Base-by-base conservation (phyloP, 371 early-diverging fungal species). In the Mucor mucedo region DNA sequence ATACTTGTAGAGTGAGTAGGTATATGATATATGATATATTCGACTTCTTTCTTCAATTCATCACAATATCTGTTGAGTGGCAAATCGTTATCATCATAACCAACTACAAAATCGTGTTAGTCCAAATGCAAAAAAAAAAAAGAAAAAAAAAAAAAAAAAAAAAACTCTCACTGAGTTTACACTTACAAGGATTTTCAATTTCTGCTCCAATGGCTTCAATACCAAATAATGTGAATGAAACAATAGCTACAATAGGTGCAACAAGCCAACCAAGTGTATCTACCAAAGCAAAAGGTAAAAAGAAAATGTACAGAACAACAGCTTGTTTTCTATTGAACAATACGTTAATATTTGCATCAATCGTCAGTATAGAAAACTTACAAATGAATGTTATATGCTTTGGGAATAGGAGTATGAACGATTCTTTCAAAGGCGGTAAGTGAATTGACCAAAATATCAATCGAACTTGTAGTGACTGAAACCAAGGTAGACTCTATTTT, bases 381-480 rank as follows among this genome's bases (percentile, higher is more conserved):
- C 73, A 93, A 65, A 72, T 93, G 94, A 64, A 92, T 88, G 35
- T 82, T 77, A 63, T 94, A 94, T 13, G 93, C 93, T 44, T 88
- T 70, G 1, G 94, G 94, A 63, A 93, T 89, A 30, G 94, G 94
- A 3, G 90, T 87, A 68, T 79, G 79, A 10, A 87, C 76, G 66
- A 94, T 90, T 45, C 94, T 72, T 70, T 93, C 93, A 68, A 92
- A 86, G 14, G 79, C 76, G 32, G 86, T 82, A n/a, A 93, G 69
- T 45, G 83, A 78, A 56, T 93, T 93, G 28, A 87, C 77, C 59
- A 88, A 65, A 27, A 62, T 76, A 45, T 82, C 80, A 2, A 88
- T 44, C 0, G 81, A 77, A 54, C 63, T 63, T 13, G 78, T 77
- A 42, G 82, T 77, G 21, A 72, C 73, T 5, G 78, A 81, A 28